Conservation (phyloP, 257 asterid species). For the Osmanthus fragrans region DNA sequence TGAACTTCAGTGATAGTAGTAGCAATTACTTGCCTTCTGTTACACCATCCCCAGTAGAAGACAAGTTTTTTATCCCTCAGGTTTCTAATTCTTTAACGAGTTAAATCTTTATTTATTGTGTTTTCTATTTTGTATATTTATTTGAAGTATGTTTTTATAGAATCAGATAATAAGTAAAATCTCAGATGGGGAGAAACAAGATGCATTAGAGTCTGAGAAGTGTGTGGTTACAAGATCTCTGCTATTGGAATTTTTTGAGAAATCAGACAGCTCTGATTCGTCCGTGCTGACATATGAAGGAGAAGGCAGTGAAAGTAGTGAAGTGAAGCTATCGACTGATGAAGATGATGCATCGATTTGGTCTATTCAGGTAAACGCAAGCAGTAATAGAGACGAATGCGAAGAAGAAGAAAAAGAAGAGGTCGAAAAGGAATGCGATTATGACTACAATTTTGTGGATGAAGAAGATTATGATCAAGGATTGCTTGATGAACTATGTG, state of each 20-base stretch:
- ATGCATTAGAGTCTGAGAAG: conserved; percentile 34
- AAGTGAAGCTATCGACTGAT: conserved; percentile 28
- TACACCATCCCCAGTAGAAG: conserved; percentile 43
- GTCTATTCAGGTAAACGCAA: conserved; percentile 80
- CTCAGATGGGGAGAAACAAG: conserved; percentile 34
- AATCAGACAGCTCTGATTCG: conserved; percentile 33
- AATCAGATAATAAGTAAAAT: neutral
- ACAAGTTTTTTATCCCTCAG: conserved; percentile 50
- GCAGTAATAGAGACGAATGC: conserved; percentile 45
- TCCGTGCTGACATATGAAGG: conserved; percentile 41
- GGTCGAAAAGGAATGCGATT: neutral
- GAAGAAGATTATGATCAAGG: conserved; percentile 9
- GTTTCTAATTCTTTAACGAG: conserved; percentile 38
- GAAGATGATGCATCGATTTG: conserved; percentile 62
- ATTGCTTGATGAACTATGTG: conserved; percentile 64
- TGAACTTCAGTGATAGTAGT: neutral
- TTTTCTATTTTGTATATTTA: neutral
- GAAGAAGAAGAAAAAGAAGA: conserved; percentile 26
- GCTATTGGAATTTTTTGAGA: conserved; percentile 69
- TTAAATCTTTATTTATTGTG: neutral
- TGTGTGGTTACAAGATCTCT: conserved; percentile 59
- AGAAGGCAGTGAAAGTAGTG: neutral
- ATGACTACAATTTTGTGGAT: conserved; percentile 16
- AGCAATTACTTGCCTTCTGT: conserved; percentile 26
- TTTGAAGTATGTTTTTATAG: neutral